Conservation (phyloP, 805 yeast genomes). For the Starmera quercuum region DNA sequence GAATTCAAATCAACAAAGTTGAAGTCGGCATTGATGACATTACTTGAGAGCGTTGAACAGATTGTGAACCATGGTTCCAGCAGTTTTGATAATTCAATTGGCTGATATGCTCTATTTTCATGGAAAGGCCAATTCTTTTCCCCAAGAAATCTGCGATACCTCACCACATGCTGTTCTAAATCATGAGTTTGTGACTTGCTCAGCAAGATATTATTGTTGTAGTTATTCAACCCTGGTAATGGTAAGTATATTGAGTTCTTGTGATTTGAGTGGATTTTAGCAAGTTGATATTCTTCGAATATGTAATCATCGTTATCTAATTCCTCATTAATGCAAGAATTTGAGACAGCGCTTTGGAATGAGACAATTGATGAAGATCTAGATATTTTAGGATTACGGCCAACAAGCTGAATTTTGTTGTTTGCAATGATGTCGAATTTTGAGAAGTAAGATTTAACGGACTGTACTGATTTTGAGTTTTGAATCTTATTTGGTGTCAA, state of each 20-base stretch:
- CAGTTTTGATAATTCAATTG: constrained; percentile 15
- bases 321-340: constrained; percentile 21
- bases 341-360: constrained; percentile 26
- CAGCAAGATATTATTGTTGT: constrained; percentile 15
- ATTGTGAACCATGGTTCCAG: constrained; percentile 48
- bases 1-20: constrained; percentile 44
- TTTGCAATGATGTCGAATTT: neutral
- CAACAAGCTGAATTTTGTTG: constrained; percentile 37
- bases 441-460: neutral
- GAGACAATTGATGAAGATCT: constrained; percentile 25
- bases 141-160: constrained; percentile 44
- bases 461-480: constrained; percentile 7
- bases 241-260: constrained; percentile 32
- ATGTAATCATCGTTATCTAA: constrained; percentile 33
- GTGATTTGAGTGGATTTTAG: constrained; percentile 32
- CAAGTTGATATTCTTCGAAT: constrained; percentile 52
- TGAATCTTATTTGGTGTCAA: constrained; percentile 41
- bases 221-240: constrained; percentile 15
- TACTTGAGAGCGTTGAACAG: constrained; percentile 32
- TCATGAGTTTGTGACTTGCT: constrained; percentile 22
- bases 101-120: constrained; percentile 11
- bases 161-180: constrained; percentile 39
- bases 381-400: constrained; percentile 34
- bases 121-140: constrained; percentile 15
- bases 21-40: constrained; percentile 5